Evolutionary conservation across 768 basidiomycete species (phyloP).

Genomic region (Termitomyces sp.): DNA sequence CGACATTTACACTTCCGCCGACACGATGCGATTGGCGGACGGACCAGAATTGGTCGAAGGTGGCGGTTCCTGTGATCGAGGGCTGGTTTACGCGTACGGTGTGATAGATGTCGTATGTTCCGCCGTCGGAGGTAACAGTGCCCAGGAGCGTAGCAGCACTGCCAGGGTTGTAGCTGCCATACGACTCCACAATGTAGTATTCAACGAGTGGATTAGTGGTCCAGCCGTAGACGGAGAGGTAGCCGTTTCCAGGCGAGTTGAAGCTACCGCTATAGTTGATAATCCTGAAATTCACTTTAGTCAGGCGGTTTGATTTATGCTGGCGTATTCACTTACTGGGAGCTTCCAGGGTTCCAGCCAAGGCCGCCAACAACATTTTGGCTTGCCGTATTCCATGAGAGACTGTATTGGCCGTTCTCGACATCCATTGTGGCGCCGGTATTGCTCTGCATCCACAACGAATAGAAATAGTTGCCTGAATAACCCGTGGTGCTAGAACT

Average conservation of each 20-base stretch:
- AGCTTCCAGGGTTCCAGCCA: conserved; percentile 30
- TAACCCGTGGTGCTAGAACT: conserved; percentile 22
- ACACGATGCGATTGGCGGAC: conserved; percentile 31
- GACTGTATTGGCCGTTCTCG: conserved; percentile 23
- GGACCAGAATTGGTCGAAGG: conserved; percentile 43
- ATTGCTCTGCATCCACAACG: conserved; percentile 27
- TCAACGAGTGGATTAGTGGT: conserved; percentile 39
- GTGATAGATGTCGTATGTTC: conserved; percentile 35
- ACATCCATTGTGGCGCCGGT: conserved; percentile 27
- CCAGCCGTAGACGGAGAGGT: conserved; percentile 43
- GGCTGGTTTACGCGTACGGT: conserved; percentile 32
- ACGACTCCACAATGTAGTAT: conserved; percentile 41
- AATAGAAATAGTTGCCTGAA: conserved; percentile 31
- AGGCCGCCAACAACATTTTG: conserved; percentile 35
- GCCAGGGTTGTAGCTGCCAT: conserved; percentile 34
- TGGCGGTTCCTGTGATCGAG: conserved; percentile 35
- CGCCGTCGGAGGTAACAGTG: conserved; percentile 34
- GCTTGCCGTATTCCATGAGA: conserved; percentile 24
- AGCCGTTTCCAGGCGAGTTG: conserved; percentile 32
- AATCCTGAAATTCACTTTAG: conserved; percentile 16
- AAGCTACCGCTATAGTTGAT: conserved; percentile 32
- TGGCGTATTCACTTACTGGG: conserved; percentile 15
- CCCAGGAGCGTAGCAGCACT: conserved; percentile 26
- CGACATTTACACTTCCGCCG: conserved; percentile 27
- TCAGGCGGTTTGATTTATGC: background rate